A percentile compares a stretch with the other conserved stretches of the same genome.
These are phyloP conservation scores for Mycosphaerella sp. DNA, from an alignment of 2,329 filamentous ascomycete genomes.

Conservation along the genomic window DNA sequence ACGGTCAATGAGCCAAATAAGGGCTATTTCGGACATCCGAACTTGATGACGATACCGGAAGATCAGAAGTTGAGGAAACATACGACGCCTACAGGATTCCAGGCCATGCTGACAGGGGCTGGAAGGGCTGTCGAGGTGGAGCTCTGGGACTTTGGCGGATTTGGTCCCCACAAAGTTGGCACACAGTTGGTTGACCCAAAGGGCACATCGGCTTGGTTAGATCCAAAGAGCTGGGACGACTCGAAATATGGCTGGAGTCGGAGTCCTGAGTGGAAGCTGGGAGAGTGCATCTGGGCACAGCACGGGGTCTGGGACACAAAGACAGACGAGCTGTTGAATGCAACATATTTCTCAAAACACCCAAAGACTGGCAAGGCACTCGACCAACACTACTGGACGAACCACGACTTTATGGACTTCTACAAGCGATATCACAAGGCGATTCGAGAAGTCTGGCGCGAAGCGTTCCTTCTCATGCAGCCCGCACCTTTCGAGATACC, in stretches of 20 bases:
- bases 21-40: slow-evolving; percentile 75
- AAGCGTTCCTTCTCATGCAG: slow-evolving; percentile 84
- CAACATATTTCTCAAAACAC: slow-evolving; percentile 80
- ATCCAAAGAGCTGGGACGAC: slow-evolving; percentile 72
- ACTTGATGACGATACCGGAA: slow-evolving; percentile 72
- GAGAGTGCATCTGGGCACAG: slow-evolving; percentile 95
- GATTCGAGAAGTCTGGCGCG: slow-evolving; percentile 68
- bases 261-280: slow-evolving; percentile 80
- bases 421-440: slow-evolving; percentile 70
- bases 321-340: slow-evolving; percentile 69
- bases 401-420: slow-evolving; percentile 83
- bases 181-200: slow-evolving; percentile 78
- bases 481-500: slow-evolving; percentile 89
- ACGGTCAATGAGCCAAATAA: slow-evolving; percentile 92
- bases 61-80: slow-evolving; percentile 91
- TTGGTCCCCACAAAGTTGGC: slow-evolving; percentile 88
- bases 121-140: slow-evolving; percentile 85
- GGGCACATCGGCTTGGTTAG: slow-evolving; percentile 76
- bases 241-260: slow-evolving; percentile 84
- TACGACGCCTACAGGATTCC: slow-evolving; percentile 89
- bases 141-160: slow-evolving; percentile 86
- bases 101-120: slow-evolving; percentile 85
- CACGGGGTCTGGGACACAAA: slow-evolving; percentile 89
- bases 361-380: slow-evolving; percentile 67
- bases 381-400: slow-evolving; percentile 80